Evolutionary conservation across 257 asterid species (phyloP), one percentile per base, ranked within the genome.

Genomic region (Rehmannia glutinosa): DNA sequence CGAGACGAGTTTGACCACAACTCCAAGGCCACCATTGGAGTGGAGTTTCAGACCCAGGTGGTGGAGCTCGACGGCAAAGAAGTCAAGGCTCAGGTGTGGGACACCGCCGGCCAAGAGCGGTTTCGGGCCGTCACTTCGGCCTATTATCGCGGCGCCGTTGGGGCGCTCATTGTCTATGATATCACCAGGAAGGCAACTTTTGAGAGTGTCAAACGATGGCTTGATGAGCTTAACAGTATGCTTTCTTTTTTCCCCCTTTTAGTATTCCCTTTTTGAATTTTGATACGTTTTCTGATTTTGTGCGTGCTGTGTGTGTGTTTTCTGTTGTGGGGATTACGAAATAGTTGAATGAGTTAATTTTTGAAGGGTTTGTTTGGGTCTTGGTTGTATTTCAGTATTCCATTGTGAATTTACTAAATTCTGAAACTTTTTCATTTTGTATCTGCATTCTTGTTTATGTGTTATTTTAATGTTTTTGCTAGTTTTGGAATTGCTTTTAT

Each of bases 61-160:
- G 82, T 84, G 12, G 85, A 71, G 46, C 16, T 87, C 68, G 95
- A 87, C 62, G 91, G 89, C 21, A 84, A 87, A 54, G 89, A 83
- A 50, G 51, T 87, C 35, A 84, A 87, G 78, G 95, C 87, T 8
- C 91, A 87, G 66, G 89, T 87, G 4, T 84, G 91, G 95, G 91
- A 87, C 75, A 87, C 91, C 36, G 95, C 95, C 66, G 91, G 91
- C 38, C 95, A 87, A 50, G 91, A 87, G 75, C 79, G 89, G 2
- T 87, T 87, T 63, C 76, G 95, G 24, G 87, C 95, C 39, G 91
- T 87, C 78, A 82, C 89, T 20, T 87, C 95, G 38, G 91, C 95
- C 72, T 87, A 87, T 38, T 87, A 87, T 42, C 86, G 91, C 75
- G 91, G 95, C 61, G 95, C 89, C 28, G 87, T 83, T 42, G 95